These are phyloP conservation scores for Caulochytrium protostelioides DNA, from an alignment of 371 early-diverging fungal genomes.

Conservation along the genomic window DNA sequence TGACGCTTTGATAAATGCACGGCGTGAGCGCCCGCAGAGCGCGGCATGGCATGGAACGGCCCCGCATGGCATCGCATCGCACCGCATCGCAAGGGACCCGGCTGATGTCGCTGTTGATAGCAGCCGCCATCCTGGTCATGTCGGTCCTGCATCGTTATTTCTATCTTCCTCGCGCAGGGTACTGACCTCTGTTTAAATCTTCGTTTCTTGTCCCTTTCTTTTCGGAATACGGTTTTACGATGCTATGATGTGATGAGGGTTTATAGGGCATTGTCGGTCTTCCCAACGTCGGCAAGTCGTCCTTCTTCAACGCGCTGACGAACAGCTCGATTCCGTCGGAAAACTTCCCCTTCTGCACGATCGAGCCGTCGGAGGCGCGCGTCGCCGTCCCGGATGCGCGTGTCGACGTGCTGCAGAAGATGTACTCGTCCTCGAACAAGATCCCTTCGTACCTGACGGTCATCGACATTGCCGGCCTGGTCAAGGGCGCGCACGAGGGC, in stretches of 20 bases:
- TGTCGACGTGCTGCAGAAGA: slow-evolving; percentile 61
- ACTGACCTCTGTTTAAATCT: neutral
- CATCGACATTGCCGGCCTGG: slow-evolving; percentile 98
- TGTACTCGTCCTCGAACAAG: slow-evolving; percentile 40
- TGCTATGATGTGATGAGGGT: too few species aligned
- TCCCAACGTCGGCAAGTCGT: slow-evolving; percentile 96
- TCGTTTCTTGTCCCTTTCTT: neutral
- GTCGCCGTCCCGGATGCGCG: slow-evolving; percentile 84
- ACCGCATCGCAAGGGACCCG: too few species aligned
- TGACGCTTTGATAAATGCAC: too few species aligned
- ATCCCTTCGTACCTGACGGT: slow-evolving; percentile 53
- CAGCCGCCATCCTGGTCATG: too few species aligned
- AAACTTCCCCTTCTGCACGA: slow-evolving; percentile 46
- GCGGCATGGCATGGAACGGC: too few species aligned
- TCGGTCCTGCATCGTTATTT: too few species aligned
- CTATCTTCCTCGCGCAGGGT: neutral
- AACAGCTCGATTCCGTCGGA: slow-evolving; percentile 66
- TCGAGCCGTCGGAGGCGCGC: slow-evolving; percentile 84
- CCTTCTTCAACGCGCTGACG: slow-evolving; percentile 92
- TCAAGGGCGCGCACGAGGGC: slow-evolving; percentile 42
- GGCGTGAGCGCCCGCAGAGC: too few species aligned
- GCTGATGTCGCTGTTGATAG: too few species aligned
- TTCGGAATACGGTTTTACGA: too few species aligned
- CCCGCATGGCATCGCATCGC: too few species aligned
- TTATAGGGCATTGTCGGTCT: slow-evolving; percentile 63